Base-by-base conservation (phyloP, 768 basidiomycete species). In the Lactarius pseudohatsudake region DNA sequence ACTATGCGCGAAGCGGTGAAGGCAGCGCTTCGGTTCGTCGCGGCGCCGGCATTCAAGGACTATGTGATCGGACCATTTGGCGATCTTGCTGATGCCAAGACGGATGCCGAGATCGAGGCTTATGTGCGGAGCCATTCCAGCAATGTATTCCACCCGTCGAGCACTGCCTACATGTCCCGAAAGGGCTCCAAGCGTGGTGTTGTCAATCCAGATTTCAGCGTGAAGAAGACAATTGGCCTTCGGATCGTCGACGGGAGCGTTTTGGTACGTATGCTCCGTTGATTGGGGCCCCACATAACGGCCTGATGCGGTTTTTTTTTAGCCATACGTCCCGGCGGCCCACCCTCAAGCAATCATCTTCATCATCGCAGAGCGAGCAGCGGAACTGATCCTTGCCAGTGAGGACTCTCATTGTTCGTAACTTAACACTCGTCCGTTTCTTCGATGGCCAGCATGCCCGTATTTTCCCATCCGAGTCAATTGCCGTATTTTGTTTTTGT, bases 151-250 rank as follows among this genome's bases (percentile, higher is more conserved):
- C 75, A 77, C 62, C 73, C 73, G 28, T 56, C 70, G n/a, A 73
- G 81, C 16, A 80, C 81, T 2, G 79, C 78, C 61, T 72, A 79
- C 1, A 82, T 85, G 81, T 72, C 79, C 38, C 76, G 78, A 5
- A 70, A 71, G 30, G 72, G 69, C 16, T 68, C 68, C 22, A 53
- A 32, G 30, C 32, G 59, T 43, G 83, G 82, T 53, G 82, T 82
- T 8, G 81, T 84, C 60, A 79, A 81, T 69, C 74, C 75, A 34
- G 72, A 77, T 47, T 70, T 81, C 26, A 68, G 72, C 16, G 82
- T 85, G 2, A 78, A 84, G 68, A 82, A 82, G n/a, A 75, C 80
- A 15, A 58, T 64, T 36, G 79, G 80, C 64, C 71, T 85, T 36
- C 74, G 82, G 56, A 77, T 79, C 41, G 72, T 74, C 62, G 76